Evolutionary conservation across 164 flowering plant species (phyloP).

Genomic region (Umbellularia californica): DNA sequence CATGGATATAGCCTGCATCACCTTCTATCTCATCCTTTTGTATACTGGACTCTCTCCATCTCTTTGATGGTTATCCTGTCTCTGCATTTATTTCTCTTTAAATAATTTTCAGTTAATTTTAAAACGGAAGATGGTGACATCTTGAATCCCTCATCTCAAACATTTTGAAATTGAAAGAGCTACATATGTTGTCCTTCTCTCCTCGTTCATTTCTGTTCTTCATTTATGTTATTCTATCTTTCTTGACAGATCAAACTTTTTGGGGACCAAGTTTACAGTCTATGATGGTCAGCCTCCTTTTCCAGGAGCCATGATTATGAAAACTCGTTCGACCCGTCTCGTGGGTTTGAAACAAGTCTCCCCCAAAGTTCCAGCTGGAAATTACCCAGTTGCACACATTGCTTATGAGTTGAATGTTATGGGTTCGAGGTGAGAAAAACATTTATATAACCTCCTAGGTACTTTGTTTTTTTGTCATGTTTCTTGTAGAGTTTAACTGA

Average conservation of each 20-base stretch:
- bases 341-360: slow-evolving; percentile 59
- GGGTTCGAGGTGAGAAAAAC: slow-evolving; percentile 56
- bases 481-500: background rate
- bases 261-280: slow-evolving; percentile 70
- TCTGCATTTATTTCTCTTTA: background rate
- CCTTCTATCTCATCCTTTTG: too few species aligned
- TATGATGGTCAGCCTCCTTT: slow-evolving; percentile 69
- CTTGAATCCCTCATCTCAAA: background rate
- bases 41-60: too few species aligned
- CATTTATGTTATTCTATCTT: background rate
- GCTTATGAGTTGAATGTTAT: slow-evolving; percentile 69
- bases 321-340: slow-evolving; percentile 54
- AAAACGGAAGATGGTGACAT: background rate
- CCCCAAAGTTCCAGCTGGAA: slow-evolving; percentile 60
- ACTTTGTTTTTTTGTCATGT: background rate
- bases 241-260: slow-evolving; percentile 55
- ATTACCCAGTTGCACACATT: slow-evolving; percentile 60
- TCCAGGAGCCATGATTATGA: slow-evolving; percentile 47
- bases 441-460: background rate
- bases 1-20: too few species aligned
- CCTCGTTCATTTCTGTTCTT: background rate
- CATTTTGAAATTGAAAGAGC: background rate
- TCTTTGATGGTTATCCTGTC: background rate
- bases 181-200: background rate
- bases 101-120: background rate